Evolutionary conservation across 1,139 yeast genomes (phyloP).

Genomic region (Kurtzmaniella quercitrusa): DNA sequence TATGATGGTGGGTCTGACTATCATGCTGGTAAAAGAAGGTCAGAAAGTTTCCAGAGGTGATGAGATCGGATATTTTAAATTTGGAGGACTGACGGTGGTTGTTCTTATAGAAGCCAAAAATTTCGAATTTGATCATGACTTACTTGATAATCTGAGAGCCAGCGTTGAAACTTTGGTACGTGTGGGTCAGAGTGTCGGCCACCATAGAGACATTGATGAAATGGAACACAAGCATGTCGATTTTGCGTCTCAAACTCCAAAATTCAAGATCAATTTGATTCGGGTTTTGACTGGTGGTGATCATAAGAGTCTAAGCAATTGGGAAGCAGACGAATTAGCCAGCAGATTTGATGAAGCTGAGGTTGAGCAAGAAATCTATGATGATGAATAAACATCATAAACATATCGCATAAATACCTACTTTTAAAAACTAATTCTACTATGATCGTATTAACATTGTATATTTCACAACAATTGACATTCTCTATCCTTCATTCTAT

Average conservation of each 20-base stretch:
- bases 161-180: slow-evolving; percentile 78
- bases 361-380: slow-evolving; percentile 8
- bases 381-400: slow-evolving; percentile 7
- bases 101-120: slow-evolving; percentile 40
- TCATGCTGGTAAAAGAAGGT: slow-evolving; percentile 65
- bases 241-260: slow-evolving; percentile 46
- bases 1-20: slow-evolving; percentile 96
- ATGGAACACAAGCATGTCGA: slow-evolving; percentile 44
- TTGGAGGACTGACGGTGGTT: slow-evolving; percentile 90
- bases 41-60: slow-evolving; percentile 62
- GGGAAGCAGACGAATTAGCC: slow-evolving; percentile 26
- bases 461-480: background rate
- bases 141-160: slow-evolving; percentile 60
- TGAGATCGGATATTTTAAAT: slow-evolving; percentile 90
- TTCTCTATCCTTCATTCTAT: background rate
- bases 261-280: slow-evolving; percentile 50
- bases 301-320: slow-evolving; percentile 25
- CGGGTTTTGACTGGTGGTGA: slow-evolving; percentile 61
- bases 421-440: too few species aligned
- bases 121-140: slow-evolving; percentile 66
- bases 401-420: background rate
- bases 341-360: slow-evolving; percentile 1
- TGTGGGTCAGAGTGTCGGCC: slow-evolving; percentile 93
- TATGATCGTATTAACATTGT: background rate
- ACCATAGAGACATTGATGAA: slow-evolving; percentile 49